Percentiles rank a stretch among this genome's conserved stretches.
Conservation (phyloP, 805 yeast genomes). For the Pichia insulana region DNA sequence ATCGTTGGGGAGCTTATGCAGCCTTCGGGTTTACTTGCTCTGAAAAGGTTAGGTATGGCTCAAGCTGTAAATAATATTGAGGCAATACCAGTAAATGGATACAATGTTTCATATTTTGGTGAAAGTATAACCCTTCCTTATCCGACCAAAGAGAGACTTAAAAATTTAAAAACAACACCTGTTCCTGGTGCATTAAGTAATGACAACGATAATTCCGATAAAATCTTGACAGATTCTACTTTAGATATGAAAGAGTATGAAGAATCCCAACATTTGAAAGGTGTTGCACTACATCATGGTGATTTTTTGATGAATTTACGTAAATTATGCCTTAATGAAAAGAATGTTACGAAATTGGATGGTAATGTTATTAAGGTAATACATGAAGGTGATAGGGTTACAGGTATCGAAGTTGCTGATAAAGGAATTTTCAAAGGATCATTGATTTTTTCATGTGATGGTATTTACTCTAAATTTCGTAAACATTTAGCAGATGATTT, state of each 20-base stretch:
- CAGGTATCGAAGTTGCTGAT: conserved; percentile 61
- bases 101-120: conserved; percentile 63
- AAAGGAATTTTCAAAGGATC: conserved; percentile 45
- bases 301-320: conserved; percentile 74
- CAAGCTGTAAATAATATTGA: conserved; percentile 66
- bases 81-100: conserved; percentile 73
- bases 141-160: conserved; percentile 49
- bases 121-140: conserved; percentile 56
- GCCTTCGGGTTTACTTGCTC: conserved; percentile 89
- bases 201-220: conserved; percentile 48
- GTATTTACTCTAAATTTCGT: conserved; percentile 88
- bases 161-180: conserved; percentile 34
- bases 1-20: conserved; percentile 96
- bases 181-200: conserved; percentile 44
- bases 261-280: conserved; percentile 46
- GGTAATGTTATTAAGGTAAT: conserved; percentile 73
- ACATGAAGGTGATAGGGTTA: conserved; percentile 45
- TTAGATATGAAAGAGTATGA: conserved; percentile 48
- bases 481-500: conserved; percentile 54
- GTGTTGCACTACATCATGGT: conserved; percentile 92
- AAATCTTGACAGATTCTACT: conserved; percentile 40
- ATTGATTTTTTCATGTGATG: conserved; percentile 79
- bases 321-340: conserved; percentile 53
- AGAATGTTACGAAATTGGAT: conserved; percentile 69
- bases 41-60: conserved; percentile 74